phyloP scores from a whole-genome alignment of 805 yeast species.

The Saturnispora ahearnii region DNA sequence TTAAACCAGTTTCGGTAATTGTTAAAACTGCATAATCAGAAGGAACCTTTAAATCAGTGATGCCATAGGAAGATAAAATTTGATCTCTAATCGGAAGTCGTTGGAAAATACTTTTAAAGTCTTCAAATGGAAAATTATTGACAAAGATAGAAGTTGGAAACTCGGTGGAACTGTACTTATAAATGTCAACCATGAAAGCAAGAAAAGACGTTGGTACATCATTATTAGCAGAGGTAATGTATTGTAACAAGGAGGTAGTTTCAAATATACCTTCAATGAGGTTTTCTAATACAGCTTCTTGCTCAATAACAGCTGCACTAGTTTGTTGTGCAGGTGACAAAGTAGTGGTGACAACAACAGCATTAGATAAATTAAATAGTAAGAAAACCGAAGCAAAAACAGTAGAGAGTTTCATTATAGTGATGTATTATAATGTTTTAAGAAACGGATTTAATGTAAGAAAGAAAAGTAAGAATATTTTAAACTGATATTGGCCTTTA shows the following conservation, averaged over 20 bases:
- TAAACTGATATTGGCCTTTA: background rate
- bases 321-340: slow-evolving; percentile 21
- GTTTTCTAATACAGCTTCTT: slow-evolving; percentile 18
- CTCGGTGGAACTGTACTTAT: slow-evolving; percentile 3
- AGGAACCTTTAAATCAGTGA: slow-evolving; percentile 23
- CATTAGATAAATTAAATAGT: background rate
- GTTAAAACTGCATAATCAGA: slow-evolving; percentile 20
- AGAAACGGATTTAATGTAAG: background rate
- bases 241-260: slow-evolving; percentile 17
- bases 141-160: slow-evolving; percentile 22
- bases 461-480: background rate
- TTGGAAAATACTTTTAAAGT: slow-evolving; percentile 24
- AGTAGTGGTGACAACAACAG: slow-evolving; percentile 15
- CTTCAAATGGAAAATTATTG: slow-evolving; percentile 26
- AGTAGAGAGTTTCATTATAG: background rate
- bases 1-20: slow-evolving; percentile 3
- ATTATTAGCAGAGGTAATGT: slow-evolving; percentile 18
- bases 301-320: slow-evolving; percentile 26
- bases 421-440: background rate
- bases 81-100: slow-evolving; percentile 29
- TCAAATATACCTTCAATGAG: slow-evolving; percentile 17
- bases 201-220: slow-evolving; percentile 27
- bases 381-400: background rate
- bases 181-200: slow-evolving; percentile 23
- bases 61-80: slow-evolving; percentile 19